A percentile compares a stretch with the other conserved stretches of the same genome.
Evolutionary conservation across 2,329 filamentous ascomycete genomes (phyloP).

Genomic region (Chrysosphaeria jannelii): DNA sequence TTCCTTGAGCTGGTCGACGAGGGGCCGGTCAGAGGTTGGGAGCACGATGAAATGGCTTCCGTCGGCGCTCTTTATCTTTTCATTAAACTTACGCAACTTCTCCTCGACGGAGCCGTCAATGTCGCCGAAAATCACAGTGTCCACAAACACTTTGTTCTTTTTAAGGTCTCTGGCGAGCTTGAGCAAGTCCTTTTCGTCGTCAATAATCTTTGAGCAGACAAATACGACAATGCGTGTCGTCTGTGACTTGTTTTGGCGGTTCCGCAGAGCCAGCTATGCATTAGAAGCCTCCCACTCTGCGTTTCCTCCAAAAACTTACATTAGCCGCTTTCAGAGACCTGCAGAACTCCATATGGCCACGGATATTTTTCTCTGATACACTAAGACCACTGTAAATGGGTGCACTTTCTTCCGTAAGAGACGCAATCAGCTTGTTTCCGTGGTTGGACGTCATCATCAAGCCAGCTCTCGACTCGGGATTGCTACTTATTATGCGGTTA

Average conservation of each 20-base stretch:
- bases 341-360: constrained; percentile 61
- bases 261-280: constrained; percentile 71
- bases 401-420: constrained; percentile 83
- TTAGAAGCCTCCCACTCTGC: not conserved
- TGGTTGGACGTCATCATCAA: constrained; percentile 97
- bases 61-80: constrained; percentile 70
- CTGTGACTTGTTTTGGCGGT: constrained; percentile 92
- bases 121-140: constrained; percentile 87
- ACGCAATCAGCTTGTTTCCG: constrained; percentile 90
- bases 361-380: constrained; percentile 71
- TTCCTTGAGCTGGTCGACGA: constrained; percentile 72
- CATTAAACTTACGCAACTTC: constrained; percentile 83
- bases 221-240: constrained; percentile 92
- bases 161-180: constrained; percentile 95
- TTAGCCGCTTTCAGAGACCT: constrained; percentile 87
- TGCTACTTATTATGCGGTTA: constrained; percentile 77
- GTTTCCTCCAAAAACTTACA: constrained; percentile 13
- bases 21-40: constrained; percentile 65
- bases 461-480: constrained; percentile 89
- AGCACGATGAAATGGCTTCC: constrained; percentile 79
- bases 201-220: constrained; percentile 71
- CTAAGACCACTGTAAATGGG: constrained; percentile 82
- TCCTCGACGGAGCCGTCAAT: constrained; percentile 66
- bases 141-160: constrained; percentile 81
- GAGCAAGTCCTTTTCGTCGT: constrained; percentile 66